Base-by-base conservation (phyloP, 225 moss, liverwort and hornwort genomes). In the Asterella californica region DNA sequence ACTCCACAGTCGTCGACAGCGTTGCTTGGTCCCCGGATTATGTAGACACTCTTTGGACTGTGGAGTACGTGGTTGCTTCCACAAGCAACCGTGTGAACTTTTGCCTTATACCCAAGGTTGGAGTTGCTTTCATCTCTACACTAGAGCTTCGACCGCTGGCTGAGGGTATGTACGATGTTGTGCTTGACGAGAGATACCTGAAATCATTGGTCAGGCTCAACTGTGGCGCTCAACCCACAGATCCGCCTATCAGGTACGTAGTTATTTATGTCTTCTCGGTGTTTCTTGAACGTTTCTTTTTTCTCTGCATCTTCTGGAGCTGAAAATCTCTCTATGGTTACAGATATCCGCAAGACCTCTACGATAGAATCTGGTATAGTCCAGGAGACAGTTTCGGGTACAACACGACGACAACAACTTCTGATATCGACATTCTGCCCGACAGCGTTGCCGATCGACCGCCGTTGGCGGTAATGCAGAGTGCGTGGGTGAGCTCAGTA, bases 341-440 rank as follows among this genome's bases (percentile, higher is more conserved):
- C 82, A 91, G 90, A 21, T 91, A 74, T 72, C 91, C 91, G 2
- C 55, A 90, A 53, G 91, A 91, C 65, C 10, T 0, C 0, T 81
- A 75, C n/a, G 91, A 91, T 70, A 90, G 91, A 22, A 2, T 81
- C 0, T 91, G 91, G 91, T 0, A 0, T 0, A 2, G 60, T 29
- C 57, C 87, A 8, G 3, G 0, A 0, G 0, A 0, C 9, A 0
- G 72, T 2, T 0, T 1, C 0, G 29, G 33, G 21, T 9, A 50
- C 5, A 15, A 45, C 5, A 0, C 9, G 46, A 0, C 76, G 15
- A 19, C 74, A n/a, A 54, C 88, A 42, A 0, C 36, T 15, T 0
- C 0, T 0, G 0, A 15, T 1, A 70, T 81, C 15, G 36, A 46
- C 27, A 33, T 62, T 11, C 29, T 27, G 29, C 15, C 64, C 22